Evolutionary conservation across 495 filamentous ascomycete genomes (phyloP).

Genomic region (Hypoxylon crocopeplum): DNA sequence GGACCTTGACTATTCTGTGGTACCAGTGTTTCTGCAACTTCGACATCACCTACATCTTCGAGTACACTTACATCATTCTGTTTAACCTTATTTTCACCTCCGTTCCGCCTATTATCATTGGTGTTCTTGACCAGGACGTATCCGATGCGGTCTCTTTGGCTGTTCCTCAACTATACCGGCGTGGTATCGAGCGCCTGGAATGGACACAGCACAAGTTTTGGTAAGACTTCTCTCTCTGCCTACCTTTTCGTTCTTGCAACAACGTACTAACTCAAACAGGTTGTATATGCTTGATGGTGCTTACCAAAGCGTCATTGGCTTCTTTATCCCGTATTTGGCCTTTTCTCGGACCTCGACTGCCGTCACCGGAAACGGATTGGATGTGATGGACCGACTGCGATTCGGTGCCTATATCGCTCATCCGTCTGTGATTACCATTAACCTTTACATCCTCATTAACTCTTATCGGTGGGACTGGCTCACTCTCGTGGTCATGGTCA

Average conservation of each 20-base stretch:
- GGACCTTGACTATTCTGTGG: constrained; percentile 98
- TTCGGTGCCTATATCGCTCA: constrained; percentile 84
- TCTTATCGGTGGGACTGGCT: constrained; percentile 98
- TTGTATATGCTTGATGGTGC: constrained; percentile 93
- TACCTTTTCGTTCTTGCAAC: background rate
- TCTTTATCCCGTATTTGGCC: constrained; percentile 88
- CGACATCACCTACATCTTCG: constrained; percentile 94
- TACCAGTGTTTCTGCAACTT: constrained; percentile 95
- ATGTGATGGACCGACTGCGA: constrained; percentile 75
- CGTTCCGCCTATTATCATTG: constrained; percentile 93
- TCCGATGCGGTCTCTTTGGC: constrained; percentile 91
- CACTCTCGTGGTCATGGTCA: constrained; percentile 75
- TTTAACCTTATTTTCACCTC: constrained; percentile 99
- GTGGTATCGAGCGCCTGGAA: constrained; percentile 95
- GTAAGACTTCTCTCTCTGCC: constrained; percentile 55
- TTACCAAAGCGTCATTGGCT: constrained; percentile 92
- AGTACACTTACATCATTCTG: constrained; percentile 95
- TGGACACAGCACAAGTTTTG: constrained; percentile 98
- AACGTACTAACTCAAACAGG: constrained; percentile 59
- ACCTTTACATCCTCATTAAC: constrained; percentile 93
- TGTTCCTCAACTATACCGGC: constrained; percentile 92
- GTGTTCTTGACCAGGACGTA: constrained; percentile 97
- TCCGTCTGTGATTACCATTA: constrained; percentile 83
- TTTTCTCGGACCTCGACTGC: constrained; percentile 69
- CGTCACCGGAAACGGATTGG: constrained; percentile 69